Evolutionary conservation across 2,329 filamentous ascomycete genomes (phyloP).

Genomic region (Fusarium burgessii): DNA sequence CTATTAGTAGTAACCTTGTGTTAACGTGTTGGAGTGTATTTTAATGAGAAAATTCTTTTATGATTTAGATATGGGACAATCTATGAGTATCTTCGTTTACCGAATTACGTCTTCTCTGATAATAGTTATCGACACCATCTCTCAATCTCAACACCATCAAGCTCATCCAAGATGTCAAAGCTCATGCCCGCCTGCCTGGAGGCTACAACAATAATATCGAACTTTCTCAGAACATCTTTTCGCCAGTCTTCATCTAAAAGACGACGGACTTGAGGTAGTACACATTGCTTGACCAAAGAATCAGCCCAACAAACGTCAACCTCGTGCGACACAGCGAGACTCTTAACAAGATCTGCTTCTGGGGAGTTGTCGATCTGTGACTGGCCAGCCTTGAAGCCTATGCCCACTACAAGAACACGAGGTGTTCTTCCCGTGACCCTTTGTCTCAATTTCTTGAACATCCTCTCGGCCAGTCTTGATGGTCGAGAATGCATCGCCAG

Average conservation of each 20-base stretch:
- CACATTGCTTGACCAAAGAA: constrained; percentile 55
- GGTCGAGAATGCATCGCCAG: constrained; percentile 58
- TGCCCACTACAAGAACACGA: constrained; percentile 57
- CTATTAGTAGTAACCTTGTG: not conserved
- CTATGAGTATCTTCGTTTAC: not conserved
- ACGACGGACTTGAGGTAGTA: constrained; percentile 53
- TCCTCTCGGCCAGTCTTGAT: constrained; percentile 50
- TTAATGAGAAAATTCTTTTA: not conserved
- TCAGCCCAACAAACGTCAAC: constrained; percentile 57
- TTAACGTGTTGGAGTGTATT: not conserved
- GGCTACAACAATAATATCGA: constrained; percentile 57
- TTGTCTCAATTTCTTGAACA: constrained; percentile 43
- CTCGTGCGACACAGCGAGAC: constrained; percentile 49
- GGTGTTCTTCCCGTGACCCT: constrained; percentile 28
- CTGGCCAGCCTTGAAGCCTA: constrained; percentile 63
- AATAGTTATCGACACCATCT: constrained; percentile 50
- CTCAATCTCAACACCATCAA: constrained; percentile 54
- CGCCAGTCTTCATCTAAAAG: constrained; percentile 55
- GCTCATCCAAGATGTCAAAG: constrained; percentile 51
- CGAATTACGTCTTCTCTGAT: not conserved
- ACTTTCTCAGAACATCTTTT: constrained; percentile 49
- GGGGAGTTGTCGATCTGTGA: constrained; percentile 59
- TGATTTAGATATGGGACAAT: not conserved
- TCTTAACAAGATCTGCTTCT: constrained; percentile 54
- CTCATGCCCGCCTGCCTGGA: constrained; percentile 55